Base-by-base conservation (phyloP, 2,329 filamentous ascomycete genomes). In the Aspergillus ustus region DNA sequence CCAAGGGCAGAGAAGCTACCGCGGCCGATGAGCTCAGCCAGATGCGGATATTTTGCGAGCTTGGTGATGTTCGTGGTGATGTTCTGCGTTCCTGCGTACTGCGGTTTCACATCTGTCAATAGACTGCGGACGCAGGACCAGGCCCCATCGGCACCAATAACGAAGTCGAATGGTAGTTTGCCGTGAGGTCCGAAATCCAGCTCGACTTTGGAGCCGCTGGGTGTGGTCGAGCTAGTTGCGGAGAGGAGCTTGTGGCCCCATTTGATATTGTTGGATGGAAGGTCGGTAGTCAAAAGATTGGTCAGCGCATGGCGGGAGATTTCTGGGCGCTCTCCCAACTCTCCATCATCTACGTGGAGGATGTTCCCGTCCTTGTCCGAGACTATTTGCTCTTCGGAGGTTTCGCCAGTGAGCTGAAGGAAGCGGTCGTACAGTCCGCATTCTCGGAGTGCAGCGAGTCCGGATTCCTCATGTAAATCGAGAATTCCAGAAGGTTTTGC, bases 111-210 rank as follows among this genome's bases (percentile, higher is more conserved):
- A 9, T 65, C 56, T 9, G 70, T 69, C 8, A 73, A 53, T 8
- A 66, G 9, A 0, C 44, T 55, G 19, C 72, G 69, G 25, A 72
- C 65, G 7, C 61, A 56, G 2, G 66, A 69, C 72, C 72, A 75
- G 20, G 70, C 69, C 0, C 72, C 72, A 45, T 75, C 72, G 1
- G 72, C 71, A 0, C 72, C 72, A 19, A 73, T 57, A 1, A 72
- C 62, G 8, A 73, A 58, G 52, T 72, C 66, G 45, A 69, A 68
- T 2, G 44, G 4, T 7, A 25, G 17, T n/a, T 49, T 59, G 0
- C 57, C 57, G 11, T 48, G 34, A 15, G 37, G 49, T 2, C 56
- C 64, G 8, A 73, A 59, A 54, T 73, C 66, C 44, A 68, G 67
- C 1, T 65, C 53, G 13, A 60, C 60, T 20, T 60, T 57, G n/a